A percentile compares a stretch with the other conserved stretches of the same genome.
Conservation (phyloP, 2,329 filamentous ascomycete genomes). For the Botrytis paeoniae region DNA sequence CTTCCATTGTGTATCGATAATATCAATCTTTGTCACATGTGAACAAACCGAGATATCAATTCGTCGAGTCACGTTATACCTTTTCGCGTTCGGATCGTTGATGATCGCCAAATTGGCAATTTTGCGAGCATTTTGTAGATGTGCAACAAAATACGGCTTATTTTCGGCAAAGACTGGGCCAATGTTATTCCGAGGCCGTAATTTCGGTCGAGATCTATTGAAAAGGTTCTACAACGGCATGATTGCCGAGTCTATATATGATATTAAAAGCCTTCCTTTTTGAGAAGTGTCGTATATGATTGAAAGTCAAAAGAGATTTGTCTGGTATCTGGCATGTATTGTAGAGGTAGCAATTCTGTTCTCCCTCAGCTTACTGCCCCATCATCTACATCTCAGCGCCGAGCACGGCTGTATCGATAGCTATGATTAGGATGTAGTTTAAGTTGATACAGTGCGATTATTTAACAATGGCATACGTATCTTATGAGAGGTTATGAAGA, state of each 20-base stretch:
- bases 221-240: neutral
- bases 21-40: neutral
- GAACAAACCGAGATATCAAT: neutral
- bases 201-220: neutral
- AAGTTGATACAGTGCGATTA: too few species aligned
- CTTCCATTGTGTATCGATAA: constrained; percentile 22
- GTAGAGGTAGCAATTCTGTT: neutral
- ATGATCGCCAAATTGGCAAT: neutral
- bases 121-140: neutral
- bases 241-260: neutral
- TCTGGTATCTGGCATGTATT: neutral
- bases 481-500: neutral
- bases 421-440: too few species aligned
- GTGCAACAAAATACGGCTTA: neutral
- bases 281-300: neutral
- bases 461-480: too few species aligned
- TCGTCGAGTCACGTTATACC: neutral
- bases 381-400: too few species aligned
- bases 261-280: neutral
- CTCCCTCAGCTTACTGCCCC: too few species aligned
- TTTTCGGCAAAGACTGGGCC: neutral
- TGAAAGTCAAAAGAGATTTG: neutral
- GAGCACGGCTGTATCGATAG: too few species aligned
- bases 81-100: neutral
- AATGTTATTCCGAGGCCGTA: neutral